phyloP scores from a whole-genome alignment of 805 yeast species.

The Lachancea meyersii region DNA sequence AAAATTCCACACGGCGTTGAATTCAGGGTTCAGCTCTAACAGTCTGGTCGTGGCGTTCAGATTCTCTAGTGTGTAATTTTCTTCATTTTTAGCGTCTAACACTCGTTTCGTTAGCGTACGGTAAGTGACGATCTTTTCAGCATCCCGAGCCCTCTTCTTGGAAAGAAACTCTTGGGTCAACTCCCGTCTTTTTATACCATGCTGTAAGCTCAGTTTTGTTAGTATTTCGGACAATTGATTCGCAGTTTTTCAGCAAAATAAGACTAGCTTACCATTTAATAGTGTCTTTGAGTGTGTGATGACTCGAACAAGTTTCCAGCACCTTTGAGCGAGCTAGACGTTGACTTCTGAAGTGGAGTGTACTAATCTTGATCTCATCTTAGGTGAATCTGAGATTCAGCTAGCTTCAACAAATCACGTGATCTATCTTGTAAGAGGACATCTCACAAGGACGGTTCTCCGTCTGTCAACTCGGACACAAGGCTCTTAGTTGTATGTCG shows the following conservation, averaged over 20 bases:
- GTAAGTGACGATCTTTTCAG: constrained; percentile 52
- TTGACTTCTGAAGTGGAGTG: too few species aligned
- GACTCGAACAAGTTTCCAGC: too few species aligned
- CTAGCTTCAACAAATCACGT: too few species aligned
- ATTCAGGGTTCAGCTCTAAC: constrained; percentile 71
- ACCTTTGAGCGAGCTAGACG: too few species aligned
- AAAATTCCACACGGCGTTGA: constrained; percentile 85
- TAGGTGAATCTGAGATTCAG: too few species aligned
- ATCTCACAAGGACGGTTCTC: too few species aligned
- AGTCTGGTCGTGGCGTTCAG: constrained; percentile 52
- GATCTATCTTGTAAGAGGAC: too few species aligned
- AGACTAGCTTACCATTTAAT: constrained; percentile 2
- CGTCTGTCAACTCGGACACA: too few species aligned
- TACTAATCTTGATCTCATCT: too few species aligned
- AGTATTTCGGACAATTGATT: neutral
- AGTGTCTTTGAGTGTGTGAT: too few species aligned
- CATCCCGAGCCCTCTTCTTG: constrained; percentile 52
- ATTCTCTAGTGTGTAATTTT: constrained; percentile 33
- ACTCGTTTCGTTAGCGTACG: constrained; percentile 40
- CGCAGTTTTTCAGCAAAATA: neutral
- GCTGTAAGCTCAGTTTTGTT: constrained; percentile 38
- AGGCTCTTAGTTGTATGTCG: too few species aligned
- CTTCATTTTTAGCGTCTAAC: constrained; percentile 32
- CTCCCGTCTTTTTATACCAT: constrained; percentile 60
- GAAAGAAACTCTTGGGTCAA: constrained; percentile 50